Evolutionary conservation across 169 alveolate genomes (phyloP), one percentile per base, ranked within the genome.

Genomic region (Blepharisma undulans): DNA sequence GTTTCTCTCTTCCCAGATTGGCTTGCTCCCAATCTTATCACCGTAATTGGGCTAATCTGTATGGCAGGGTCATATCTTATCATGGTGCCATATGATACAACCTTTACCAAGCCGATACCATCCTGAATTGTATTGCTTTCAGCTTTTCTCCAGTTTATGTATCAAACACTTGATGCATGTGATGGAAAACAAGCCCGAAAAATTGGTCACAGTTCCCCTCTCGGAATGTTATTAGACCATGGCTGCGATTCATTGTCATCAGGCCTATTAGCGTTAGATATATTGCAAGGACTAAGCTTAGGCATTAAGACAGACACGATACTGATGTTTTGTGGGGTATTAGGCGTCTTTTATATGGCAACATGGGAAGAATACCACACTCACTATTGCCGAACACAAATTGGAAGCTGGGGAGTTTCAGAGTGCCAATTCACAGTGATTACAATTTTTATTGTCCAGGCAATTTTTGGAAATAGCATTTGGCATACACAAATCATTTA

Each of bases 171-270:
- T 30, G 96, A 94, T 87, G 93, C 92, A 48, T 84, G 92, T 81
- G 96, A 94, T 88, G 96, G 96, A 36, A 94, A 94, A 82, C 96
- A 94, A 72, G 96, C 96, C 76, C 77, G 96, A 61, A 92, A 79
- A 72, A 84, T 92, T 16, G 78, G 78, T 16, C 78, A 90, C 36
- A 16, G 90, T 60, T 92, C 94, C 72, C 89, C 95, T 66, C 90
- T 90, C 61, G 96, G 96, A 85, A 90, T 92, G 93, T 14, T 94
- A 34, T 22, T 94, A 30, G 96, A 94, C 85, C 96, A 94, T 92
- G 95, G 95, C 22, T 94, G 96, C 90, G 96, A 94, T 85, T 91
- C 94, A 4, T 21, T 90, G 32, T 86, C 91, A 22, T 71, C 76
- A 21, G 29, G 66, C 29, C 29, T 86, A 10, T 61, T 86, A 21